These are phyloP conservation scores for Dictyophora rubrovolvata DNA, from an alignment of 768 basidiomycete genomes.

Conservation along the genomic window DNA sequence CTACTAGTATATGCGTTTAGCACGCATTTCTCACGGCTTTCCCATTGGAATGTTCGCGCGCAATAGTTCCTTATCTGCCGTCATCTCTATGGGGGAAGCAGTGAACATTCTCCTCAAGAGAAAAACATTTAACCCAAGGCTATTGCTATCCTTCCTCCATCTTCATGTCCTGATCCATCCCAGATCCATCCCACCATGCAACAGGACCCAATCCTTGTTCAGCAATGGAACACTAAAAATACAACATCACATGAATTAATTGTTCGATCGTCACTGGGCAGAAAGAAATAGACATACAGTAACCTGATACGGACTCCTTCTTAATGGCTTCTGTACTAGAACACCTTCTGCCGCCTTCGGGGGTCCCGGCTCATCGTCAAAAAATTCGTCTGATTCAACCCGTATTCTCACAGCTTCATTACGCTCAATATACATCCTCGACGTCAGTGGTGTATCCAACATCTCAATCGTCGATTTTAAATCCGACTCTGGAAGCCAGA, in stretches of 20 bases:
- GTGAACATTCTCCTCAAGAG: neutral
- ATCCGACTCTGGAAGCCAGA: constrained; percentile 53
- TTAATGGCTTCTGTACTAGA: constrained; percentile 37
- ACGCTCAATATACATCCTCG: constrained; percentile 74
- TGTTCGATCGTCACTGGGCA: neutral
- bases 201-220: constrained; percentile 75
- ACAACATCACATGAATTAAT: neutral
- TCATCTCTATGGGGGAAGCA: neutral
- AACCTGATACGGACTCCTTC: constrained; percentile 57
- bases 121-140: neutral
- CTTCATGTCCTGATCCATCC: constrained; percentile 30
- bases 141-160: constrained; percentile 28
- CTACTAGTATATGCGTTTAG: neutral
- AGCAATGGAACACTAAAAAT: constrained; percentile 60
- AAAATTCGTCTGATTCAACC: constrained; percentile 74
- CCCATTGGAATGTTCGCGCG: neutral
- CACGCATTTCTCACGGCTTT: neutral
- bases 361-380: constrained; percentile 79
- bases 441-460: constrained; percentile 53
- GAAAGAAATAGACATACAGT: constrained; percentile 35
- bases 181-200: constrained; percentile 54
- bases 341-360: constrained; percentile 68
- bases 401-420: constrained; percentile 69
- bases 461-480: constrained; percentile 48
- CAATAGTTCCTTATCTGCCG: neutral